A percentile compares a stretch with the other conserved stretches of the same genome.
Evolutionary conservation across 129 eudicot genomes (phyloP).

Genomic region (Pittosporum tobira): DNA sequence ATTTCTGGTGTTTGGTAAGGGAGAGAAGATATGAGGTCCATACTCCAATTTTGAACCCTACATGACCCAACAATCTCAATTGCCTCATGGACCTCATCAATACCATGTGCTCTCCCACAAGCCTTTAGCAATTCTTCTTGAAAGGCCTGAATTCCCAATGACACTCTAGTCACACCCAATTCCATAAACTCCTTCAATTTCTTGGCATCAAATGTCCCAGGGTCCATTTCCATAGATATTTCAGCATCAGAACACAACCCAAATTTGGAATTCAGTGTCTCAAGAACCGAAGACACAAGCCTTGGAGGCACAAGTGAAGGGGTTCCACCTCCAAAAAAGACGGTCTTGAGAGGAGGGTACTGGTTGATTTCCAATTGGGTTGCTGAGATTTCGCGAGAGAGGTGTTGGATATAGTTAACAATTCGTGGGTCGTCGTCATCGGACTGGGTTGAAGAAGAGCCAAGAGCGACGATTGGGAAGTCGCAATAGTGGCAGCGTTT

Average conservation of each 20-base stretch:
- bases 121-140: conserved; percentile 74
- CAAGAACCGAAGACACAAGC: conserved; percentile 57
- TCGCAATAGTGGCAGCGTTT: conserved; percentile 97
- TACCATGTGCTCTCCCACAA: conserved; percentile 90
- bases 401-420: conserved; percentile 40
- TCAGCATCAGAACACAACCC: conserved; percentile 69
- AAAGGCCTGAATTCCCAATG: conserved; percentile 94
- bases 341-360: conserved; percentile 74
- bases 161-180: conserved; percentile 91
- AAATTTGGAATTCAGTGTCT: conserved; percentile 41
- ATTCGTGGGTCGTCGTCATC: conserved; percentile 74
- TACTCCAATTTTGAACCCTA: conserved; percentile 79
- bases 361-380: conserved; percentile 25
- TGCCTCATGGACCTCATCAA: conserved; percentile 72
- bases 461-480: conserved; percentile 87
- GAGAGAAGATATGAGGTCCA: conserved; percentile 89
- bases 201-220: conserved; percentile 73
- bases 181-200: conserved; percentile 55
- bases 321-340: conserved; percentile 93
- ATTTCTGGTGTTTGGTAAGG: conserved; percentile 72
- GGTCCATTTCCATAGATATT: conserved; percentile 98
- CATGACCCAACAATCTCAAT: conserved; percentile 56
- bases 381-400: conserved; percentile 64
- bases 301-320: conserved; percentile 91
- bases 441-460: conserved; percentile 35